A percentile compares a stretch with the other conserved stretches of the same genome.
Conservation (phyloP, 306 rosid species). For the Dalbergia cultrata region DNA sequence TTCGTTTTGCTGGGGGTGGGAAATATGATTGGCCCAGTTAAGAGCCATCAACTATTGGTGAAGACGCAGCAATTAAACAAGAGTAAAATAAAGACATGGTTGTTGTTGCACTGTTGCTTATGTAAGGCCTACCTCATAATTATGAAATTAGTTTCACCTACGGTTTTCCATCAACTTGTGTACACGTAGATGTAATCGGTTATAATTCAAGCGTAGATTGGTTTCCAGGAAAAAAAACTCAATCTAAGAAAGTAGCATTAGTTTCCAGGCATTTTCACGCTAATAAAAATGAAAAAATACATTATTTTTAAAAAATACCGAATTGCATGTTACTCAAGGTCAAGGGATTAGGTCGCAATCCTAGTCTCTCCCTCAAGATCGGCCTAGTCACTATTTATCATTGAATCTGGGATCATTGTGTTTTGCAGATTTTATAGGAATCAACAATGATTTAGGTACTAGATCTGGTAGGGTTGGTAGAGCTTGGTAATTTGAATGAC, state of each 20-base stretch:
- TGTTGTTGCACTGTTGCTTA: neutral
- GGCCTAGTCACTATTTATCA: too few species aligned
- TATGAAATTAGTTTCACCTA: neutral
- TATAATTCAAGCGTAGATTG: neutral
- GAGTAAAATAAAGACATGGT: neutral
- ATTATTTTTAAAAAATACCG: too few species aligned
- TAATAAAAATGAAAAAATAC: too few species aligned
- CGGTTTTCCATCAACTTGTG: neutral
- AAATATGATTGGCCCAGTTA: constrained; percentile 12
- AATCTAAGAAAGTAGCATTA: neutral
- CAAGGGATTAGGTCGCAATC: too few species aligned
- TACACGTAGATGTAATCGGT: neutral
- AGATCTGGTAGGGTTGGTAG: too few species aligned
- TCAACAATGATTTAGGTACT: too few species aligned
- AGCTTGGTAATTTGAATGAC: too few species aligned
- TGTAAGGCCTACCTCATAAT: neutral
- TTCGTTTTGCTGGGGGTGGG: neutral
- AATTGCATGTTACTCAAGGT: too few species aligned
- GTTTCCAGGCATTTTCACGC: neutral
- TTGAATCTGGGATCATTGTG: too few species aligned
- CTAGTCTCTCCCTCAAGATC: too few species aligned
- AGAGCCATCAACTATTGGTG: neutral
- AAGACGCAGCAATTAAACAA: neutral
- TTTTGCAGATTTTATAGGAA: too few species aligned
- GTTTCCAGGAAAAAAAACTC: too few species aligned